Conservation (phyloP, 75 land plant species). For the Ceratopteris richardii region DNA sequence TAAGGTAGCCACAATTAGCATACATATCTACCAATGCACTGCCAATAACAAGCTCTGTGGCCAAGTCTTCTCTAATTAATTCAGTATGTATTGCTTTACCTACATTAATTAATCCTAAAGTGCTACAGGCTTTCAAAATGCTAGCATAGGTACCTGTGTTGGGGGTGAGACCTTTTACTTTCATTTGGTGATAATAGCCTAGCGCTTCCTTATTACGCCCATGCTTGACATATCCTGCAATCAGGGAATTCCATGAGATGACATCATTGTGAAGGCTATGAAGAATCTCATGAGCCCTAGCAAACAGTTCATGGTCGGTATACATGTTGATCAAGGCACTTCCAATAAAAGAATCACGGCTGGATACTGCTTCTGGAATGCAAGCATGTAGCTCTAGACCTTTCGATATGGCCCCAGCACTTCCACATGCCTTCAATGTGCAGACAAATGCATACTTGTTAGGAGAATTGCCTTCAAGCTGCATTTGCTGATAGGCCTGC, state of each 20-base stretch:
- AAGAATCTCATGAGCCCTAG: slow-evolving; percentile 41
- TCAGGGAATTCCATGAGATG: slow-evolving; percentile 58
- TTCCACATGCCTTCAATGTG: neutral
- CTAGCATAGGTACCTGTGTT: slow-evolving; percentile 28
- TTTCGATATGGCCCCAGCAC: neutral
- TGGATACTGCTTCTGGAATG: neutral
- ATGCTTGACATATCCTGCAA: slow-evolving; percentile 58
- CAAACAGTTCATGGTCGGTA: slow-evolving; percentile 36
- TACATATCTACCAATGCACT: slow-evolving; percentile 7
- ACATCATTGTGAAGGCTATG: slow-evolving; percentile 35
- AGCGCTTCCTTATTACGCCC: slow-evolving; percentile 26
- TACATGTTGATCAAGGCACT: slow-evolving; percentile 46
- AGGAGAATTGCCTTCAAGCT: slow-evolving; percentile 2
- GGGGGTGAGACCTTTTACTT: slow-evolving; percentile 13
- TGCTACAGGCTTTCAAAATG: slow-evolving; percentile 45
- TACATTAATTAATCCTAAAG: slow-evolving; percentile 27
- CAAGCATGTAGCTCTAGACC: neutral
- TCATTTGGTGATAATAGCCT: slow-evolving; percentile 16
- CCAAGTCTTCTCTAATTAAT: slow-evolving; percentile 18
- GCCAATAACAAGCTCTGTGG: slow-evolving; percentile 15
- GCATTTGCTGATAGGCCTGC: slow-evolving; percentile 3
- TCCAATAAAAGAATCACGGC: slow-evolving; percentile 13
- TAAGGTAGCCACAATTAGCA: slow-evolving; percentile 9
- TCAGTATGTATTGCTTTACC: slow-evolving; percentile 32
- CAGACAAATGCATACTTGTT: neutral